These are phyloP conservation scores for Gossypium stocksii DNA, from an alignment of 345 rosid genomes.

Conservation along the genomic window DNA sequence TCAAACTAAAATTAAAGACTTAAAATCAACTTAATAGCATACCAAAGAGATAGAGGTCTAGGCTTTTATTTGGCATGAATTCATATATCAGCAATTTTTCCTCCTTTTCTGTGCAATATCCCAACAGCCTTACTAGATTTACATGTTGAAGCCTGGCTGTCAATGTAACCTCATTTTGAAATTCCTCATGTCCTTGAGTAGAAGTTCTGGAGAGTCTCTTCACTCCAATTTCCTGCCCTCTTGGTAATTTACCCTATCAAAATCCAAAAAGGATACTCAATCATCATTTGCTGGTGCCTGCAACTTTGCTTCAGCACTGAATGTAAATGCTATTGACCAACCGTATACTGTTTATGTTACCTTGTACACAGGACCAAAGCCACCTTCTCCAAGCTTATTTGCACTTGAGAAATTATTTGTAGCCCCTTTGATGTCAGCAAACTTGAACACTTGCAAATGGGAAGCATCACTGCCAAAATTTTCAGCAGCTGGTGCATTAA, in stretches of 20 bases:
- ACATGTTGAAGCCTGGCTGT: slow-evolving; percentile 23
- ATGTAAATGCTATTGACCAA: neutral
- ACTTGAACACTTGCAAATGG: neutral
- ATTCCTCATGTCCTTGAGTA: slow-evolving; percentile 20
- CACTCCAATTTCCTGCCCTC: slow-evolving; percentile 19
- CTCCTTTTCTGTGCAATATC: slow-evolving; percentile 18
- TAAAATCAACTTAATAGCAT: neutral
- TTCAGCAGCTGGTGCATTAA: neutral
- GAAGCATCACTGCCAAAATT: slow-evolving; percentile 5
- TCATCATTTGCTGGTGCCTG: neutral
- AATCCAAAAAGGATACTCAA: neutral
- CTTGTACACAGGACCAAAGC: slow-evolving; percentile 10
- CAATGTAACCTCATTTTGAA: slow-evolving; percentile 30
- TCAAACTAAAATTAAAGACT: neutral
- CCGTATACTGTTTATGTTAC: neutral
- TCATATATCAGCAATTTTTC: slow-evolving; percentile 31
- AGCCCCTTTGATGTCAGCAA: slow-evolving; percentile 4
- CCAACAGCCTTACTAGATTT: slow-evolving; percentile 21
- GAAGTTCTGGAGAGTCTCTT: slow-evolving; percentile 18
- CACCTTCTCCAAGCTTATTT: slow-evolving; percentile 13
- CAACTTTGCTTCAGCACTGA: neutral
- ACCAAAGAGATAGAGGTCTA: slow-evolving; percentile 26
- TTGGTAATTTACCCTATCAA: slow-evolving; percentile 11
- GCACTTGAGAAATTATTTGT: slow-evolving; percentile 11
- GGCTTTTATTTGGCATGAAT: slow-evolving; percentile 29